phyloP scores from a whole-genome alignment of 2,329 filamentous ascomycete species.

The Penicillium sp. region DNA sequence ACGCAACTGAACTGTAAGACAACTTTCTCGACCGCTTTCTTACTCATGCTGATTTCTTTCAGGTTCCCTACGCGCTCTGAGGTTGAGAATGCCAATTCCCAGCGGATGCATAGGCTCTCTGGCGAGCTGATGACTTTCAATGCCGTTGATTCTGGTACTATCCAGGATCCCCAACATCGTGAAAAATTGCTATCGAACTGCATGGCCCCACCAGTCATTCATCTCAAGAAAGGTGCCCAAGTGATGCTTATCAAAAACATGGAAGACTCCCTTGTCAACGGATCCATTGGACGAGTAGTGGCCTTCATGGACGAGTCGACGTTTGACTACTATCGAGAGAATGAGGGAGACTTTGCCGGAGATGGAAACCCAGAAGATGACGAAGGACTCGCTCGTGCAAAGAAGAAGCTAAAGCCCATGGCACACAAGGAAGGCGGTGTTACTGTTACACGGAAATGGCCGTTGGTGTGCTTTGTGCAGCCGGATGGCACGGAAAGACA shows the following conservation, averaged over 20 bases:
- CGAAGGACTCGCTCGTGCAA: slow-evolving; percentile 42
- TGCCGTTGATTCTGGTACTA: slow-evolving; percentile 70
- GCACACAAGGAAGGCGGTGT: slow-evolving; percentile 50
- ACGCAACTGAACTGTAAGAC: slow-evolving; percentile 76
- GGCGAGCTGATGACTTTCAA: slow-evolving; percentile 68
- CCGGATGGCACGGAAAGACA: slow-evolving; percentile 73
- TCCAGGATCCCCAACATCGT: slow-evolving; percentile 63
- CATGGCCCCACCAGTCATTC: slow-evolving; percentile 82
- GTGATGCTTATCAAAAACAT: slow-evolving; percentile 99
- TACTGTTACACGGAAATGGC: slow-evolving; percentile 62
- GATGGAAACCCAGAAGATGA: slow-evolving; percentile 48
- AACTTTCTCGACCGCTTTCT: neutral
- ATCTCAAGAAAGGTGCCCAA: slow-evolving; percentile 86
- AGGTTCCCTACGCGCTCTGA: slow-evolving; percentile 85
- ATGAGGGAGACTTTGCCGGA: slow-evolving; percentile 56
- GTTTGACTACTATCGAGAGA: slow-evolving; percentile 57
- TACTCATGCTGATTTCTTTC: slow-evolving; percentile 20
- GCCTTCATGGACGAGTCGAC: slow-evolving; percentile 71
- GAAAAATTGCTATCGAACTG: slow-evolving; percentile 82
- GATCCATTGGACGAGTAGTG: slow-evolving; percentile 81
- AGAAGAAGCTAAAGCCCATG: slow-evolving; percentile 57
- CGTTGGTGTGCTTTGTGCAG: slow-evolving; percentile 78
- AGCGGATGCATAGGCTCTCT: slow-evolving; percentile 68
- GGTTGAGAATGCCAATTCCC: slow-evolving; percentile 81
- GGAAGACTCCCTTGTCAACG: slow-evolving; percentile 90